These are phyloP conservation scores for Globisporangium acanthophoron DNA, from an alignment of 352 stramenopile species.

Conservation along the genomic window DNA sequence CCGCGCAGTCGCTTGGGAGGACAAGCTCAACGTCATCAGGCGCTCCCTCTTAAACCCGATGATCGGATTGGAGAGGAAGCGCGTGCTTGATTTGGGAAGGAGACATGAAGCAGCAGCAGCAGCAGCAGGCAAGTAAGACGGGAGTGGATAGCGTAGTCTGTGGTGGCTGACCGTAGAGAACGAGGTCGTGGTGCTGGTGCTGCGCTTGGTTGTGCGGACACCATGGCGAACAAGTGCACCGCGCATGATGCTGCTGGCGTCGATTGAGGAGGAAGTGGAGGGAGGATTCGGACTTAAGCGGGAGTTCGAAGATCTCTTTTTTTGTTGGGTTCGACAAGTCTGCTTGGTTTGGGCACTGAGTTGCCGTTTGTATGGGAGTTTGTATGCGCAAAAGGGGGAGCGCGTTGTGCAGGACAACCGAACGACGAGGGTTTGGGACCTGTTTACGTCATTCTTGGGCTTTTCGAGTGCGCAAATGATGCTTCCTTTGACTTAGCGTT, in stretches of 20 bases:
- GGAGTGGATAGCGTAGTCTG: neutral
- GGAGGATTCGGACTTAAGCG: neutral
- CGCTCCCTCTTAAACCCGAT: conserved; percentile 12
- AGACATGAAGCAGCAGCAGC: conserved; percentile 2
- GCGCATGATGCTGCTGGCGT: neutral
- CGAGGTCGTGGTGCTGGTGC: neutral
- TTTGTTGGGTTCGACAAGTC: neutral
- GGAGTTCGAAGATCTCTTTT: neutral
- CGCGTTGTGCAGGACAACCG: neutral
- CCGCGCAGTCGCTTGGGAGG: no score
- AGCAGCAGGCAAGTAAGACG: neutral
- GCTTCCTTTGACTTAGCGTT: neutral
- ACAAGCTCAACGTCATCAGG: conserved; percentile 1
- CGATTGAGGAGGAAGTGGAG: no score
- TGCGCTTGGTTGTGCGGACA: neutral
- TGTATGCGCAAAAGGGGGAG: neutral
- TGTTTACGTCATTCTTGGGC: conserved; percentile 4
- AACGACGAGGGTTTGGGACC: neutral
- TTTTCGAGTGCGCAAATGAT: neutral
- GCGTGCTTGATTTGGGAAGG: neutral
- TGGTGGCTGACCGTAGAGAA: neutral
- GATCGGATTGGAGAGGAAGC: conserved; percentile 8
- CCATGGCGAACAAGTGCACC: neutral
- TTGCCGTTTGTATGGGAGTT: neutral
- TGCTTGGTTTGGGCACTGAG: neutral